A percentile compares a stretch with the other conserved stretches of the same genome.
Conservation (phyloP, 2,329 filamentous ascomycete species). For the Paracoccidioides brasiliensis region DNA sequence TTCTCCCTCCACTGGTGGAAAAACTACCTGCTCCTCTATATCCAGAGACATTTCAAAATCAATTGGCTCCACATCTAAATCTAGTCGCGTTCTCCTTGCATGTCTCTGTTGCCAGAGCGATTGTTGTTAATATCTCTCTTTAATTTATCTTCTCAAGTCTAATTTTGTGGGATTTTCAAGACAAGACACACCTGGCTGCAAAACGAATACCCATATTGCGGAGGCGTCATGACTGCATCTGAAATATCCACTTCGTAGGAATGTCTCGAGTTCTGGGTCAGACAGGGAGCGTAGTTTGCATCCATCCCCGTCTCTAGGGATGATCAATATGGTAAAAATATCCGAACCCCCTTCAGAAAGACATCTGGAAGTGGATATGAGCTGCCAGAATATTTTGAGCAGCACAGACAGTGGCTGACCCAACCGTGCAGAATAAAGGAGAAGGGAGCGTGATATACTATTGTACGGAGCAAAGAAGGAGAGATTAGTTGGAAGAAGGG, state of each 20-base stretch:
- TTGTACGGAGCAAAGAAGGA: background rate
- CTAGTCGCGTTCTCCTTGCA: background rate
- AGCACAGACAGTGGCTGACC: background rate
- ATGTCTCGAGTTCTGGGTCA: background rate
- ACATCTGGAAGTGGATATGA: background rate
- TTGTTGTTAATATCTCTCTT: too few species aligned
- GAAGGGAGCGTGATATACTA: background rate
- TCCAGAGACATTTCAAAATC: slow-evolving; percentile 10
- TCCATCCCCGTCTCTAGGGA: background rate
- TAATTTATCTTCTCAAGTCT: too few species aligned
- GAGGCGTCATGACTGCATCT: background rate
- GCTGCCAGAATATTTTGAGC: too few species aligned
- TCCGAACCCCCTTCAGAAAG: background rate
- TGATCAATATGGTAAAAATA: background rate
- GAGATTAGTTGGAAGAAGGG: background rate
- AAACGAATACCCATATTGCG: background rate
- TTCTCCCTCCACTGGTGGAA: background rate
- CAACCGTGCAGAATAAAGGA: background rate
- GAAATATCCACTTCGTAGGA: too few species aligned
- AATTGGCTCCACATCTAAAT: slow-evolving; percentile 5
- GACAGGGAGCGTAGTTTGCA: background rate
- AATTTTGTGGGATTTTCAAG: background rate
- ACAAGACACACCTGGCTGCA: background rate
- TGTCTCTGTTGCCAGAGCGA: background rate
- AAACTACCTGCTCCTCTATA: slow-evolving; percentile 8